Evolutionary conservation across 768 basidiomycete species (phyloP).

Genomic region (Tulasnella sp.): DNA sequence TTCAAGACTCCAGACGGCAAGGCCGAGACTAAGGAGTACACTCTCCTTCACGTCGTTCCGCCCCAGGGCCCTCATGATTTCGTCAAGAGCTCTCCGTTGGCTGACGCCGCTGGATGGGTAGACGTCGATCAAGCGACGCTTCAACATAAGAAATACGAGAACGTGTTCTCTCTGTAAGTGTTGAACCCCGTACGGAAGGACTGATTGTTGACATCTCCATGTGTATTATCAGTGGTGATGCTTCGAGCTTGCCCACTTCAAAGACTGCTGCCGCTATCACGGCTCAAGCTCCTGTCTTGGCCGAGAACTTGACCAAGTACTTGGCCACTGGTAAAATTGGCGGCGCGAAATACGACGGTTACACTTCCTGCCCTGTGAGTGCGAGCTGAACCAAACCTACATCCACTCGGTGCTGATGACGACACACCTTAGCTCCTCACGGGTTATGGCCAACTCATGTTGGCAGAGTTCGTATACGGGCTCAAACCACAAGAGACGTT

Average conservation of each 20-base stretch:
- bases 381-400: slow-evolving; percentile 5
- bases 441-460: slow-evolving; percentile 59
- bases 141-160: slow-evolving; percentile 68
- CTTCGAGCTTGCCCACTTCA: slow-evolving; percentile 82
- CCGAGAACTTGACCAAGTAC: slow-evolving; percentile 74
- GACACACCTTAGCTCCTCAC: slow-evolving; percentile 47
- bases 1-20: slow-evolving; percentile 73
- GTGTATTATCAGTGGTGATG: slow-evolving; percentile 87
- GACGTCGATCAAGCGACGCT: slow-evolving; percentile 71
- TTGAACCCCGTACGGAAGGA: background rate
- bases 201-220: slow-evolving; percentile 32
- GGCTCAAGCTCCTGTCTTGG: slow-evolving; percentile 78
- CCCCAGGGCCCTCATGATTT: slow-evolving; percentile 83
- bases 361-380: slow-evolving; percentile 75
- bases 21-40: slow-evolving; percentile 62
- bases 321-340: slow-evolving; percentile 62
- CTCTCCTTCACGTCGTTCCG: slow-evolving; percentile 76
- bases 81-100: slow-evolving; percentile 64
- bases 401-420: background rate
- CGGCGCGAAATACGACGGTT: slow-evolving; percentile 71
- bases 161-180: slow-evolving; percentile 13
- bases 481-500: slow-evolving; percentile 82
- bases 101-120: slow-evolving; percentile 83
- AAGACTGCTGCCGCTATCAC: slow-evolving; percentile 96
- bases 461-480: slow-evolving; percentile 93